Evolutionary conservation across 2,329 filamentous ascomycete genomes (phyloP), one percentile per base, ranked within the genome.

Genomic region (Colletotrichum lindemuthianum): DNA sequence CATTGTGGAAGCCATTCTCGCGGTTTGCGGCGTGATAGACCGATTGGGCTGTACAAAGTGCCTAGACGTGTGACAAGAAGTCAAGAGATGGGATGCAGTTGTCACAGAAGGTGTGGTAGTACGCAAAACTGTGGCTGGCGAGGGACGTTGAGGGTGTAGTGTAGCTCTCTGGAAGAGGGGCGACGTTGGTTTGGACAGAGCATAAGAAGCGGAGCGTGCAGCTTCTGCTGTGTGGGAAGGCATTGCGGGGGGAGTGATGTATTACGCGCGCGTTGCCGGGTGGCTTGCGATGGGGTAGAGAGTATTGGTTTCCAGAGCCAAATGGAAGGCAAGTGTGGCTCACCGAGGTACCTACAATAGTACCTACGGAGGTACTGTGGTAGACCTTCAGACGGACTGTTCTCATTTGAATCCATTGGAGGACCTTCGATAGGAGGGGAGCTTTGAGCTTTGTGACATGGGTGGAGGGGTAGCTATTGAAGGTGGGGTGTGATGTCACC

Each of bases 1-100:
- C 80, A 84, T 84, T 39, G 80, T 77, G 70, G 82, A 82, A 4
- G 55, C 45, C 82, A 84, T 84, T n/a, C 41, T 67, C 16, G 67
- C 57, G 47, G 60, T 33, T 41, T 54, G 56, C 16, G 60, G 55
- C 37, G 50, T 52, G 24, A 59, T 45, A 4, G 45, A 52, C 33
- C 47, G 50, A 24, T 51, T 36, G 10, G 12, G 6, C 15, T 50
- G 32, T 2, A 5, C 9, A 24, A 55, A 41, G 32, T 16, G 13
- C n/a, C 24, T 39, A 4, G n/a, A 41, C 1, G n/a, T 48, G 12
- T 15, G 15, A 36, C 32, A 44, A 37, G 48, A 54, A 16, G 32
- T 49, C 8, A 65, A 56, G 33, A 15, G 52, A 40, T 47, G 47
- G 16, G 40, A 32, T 39, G 48, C n/a, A 15, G 63, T 8, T 13